A percentile compares a stretch with the other conserved stretches of the same genome.
Conservation (phyloP, 2,329 filamentous ascomycete species). For the Chaetothyriales sp. region DNA sequence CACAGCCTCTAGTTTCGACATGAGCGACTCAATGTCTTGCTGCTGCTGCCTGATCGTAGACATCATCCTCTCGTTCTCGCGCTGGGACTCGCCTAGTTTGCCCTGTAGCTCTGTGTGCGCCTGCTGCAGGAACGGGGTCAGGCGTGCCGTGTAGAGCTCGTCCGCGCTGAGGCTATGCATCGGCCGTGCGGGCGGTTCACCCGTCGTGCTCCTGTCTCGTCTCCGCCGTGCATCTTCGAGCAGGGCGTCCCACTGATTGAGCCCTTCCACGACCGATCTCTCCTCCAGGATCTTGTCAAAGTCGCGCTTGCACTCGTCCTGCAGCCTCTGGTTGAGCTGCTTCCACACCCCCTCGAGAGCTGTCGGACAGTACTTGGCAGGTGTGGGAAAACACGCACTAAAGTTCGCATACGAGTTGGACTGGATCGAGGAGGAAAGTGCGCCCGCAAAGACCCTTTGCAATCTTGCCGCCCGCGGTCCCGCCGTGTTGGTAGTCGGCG, state of each 20-base stretch:
- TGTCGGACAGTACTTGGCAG: slow-evolving; percentile 41
- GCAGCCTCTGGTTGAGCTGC: slow-evolving; percentile 43
- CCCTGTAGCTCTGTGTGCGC: slow-evolving; percentile 34
- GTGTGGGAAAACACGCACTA: slow-evolving; percentile 48
- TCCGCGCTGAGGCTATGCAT: slow-evolving; percentile 44
- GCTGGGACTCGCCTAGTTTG: slow-evolving; percentile 36
- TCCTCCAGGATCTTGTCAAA: slow-evolving; percentile 47
- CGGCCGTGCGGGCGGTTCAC: slow-evolving; percentile 10
- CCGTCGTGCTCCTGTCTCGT: slow-evolving; percentile 27
- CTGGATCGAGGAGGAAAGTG: slow-evolving; percentile 44
- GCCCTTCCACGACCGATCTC: slow-evolving; percentile 38
- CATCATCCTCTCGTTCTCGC: slow-evolving; percentile 38
- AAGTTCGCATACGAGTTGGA: slow-evolving; percentile 48
- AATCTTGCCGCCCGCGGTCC: slow-evolving; percentile 46
- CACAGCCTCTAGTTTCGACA: slow-evolving; percentile 40
- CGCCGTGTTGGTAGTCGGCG: slow-evolving; percentile 39
- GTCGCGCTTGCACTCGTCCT: slow-evolving; percentile 41
- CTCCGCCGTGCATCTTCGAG: slow-evolving; percentile 43
- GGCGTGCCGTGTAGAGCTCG: slow-evolving; percentile 43
- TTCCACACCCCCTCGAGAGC: slow-evolving; percentile 42
- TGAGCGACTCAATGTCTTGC: slow-evolving; percentile 40
- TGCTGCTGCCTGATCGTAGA: slow-evolving; percentile 39
- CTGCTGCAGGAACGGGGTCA: slow-evolving; percentile 40
- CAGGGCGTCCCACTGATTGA: slow-evolving; percentile 47
- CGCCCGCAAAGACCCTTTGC: slow-evolving; percentile 44